phyloP scores from a whole-genome alignment of 2,329 filamentous ascomycete species.

The Bertia moriformis region DNA sequence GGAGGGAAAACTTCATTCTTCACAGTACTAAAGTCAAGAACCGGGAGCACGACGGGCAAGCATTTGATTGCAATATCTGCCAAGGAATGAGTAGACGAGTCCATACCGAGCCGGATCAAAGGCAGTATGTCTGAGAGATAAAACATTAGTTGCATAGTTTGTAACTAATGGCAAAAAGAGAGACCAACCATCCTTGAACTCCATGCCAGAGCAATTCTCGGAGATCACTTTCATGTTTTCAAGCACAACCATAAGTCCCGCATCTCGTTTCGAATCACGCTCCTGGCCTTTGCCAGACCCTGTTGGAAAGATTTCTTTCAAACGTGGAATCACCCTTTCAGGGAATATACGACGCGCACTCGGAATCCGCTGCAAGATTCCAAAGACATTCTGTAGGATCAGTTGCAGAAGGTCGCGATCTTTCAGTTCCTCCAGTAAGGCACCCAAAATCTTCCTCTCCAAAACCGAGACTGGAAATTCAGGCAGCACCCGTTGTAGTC shows the following conservation, averaged over 20 bases:
- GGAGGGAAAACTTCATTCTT: slow-evolving; percentile 95
- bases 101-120: slow-evolving; percentile 68
- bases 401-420: slow-evolving; percentile 74
- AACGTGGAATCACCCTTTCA: slow-evolving; percentile 69
- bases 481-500: slow-evolving; percentile 70
- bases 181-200: slow-evolving; percentile 75
- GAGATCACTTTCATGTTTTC: slow-evolving; percentile 68
- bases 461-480: slow-evolving; percentile 89
- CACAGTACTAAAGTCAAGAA: slow-evolving; percentile 89
- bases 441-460: slow-evolving; percentile 85
- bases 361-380: slow-evolving; percentile 67
- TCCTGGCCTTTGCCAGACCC: slow-evolving; percentile 47
- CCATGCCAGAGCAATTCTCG: slow-evolving; percentile 72
- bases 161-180: slow-evolving; percentile 2
- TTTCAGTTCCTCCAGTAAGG: slow-evolving; percentile 82
- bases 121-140: slow-evolving; percentile 61
- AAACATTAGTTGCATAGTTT: slow-evolving; percentile 10
- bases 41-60: slow-evolving; percentile 65
- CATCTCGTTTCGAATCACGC: slow-evolving; percentile 70
- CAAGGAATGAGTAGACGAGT: slow-evolving; percentile 76
- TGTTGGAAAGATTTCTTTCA: slow-evolving; percentile 69
- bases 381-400: slow-evolving; percentile 84
- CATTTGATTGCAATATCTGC: slow-evolving; percentile 74
- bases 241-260: slow-evolving; percentile 78
- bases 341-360: slow-evolving; percentile 65